These are phyloP conservation scores for Didymella lethalis DNA, from an alignment of 2,329 filamentous ascomycete genomes.

Conservation along the genomic window DNA sequence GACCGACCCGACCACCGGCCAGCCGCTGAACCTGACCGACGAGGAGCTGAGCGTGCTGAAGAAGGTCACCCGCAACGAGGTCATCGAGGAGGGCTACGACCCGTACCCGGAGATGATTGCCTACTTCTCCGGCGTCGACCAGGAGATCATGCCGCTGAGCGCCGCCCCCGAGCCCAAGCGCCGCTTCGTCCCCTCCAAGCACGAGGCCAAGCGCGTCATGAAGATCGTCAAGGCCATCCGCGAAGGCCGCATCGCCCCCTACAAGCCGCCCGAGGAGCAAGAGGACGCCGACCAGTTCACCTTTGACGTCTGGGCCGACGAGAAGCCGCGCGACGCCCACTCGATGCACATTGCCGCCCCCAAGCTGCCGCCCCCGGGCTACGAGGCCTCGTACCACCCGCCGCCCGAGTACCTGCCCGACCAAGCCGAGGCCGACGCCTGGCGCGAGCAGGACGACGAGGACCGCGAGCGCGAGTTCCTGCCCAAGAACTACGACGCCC, in stretches of 20 bases:
- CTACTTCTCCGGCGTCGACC: constrained; percentile 83
- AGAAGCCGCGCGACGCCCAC: constrained; percentile 79
- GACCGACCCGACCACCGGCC: constrained; percentile 92
- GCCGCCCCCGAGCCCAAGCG: constrained; percentile 95
- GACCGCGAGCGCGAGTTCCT: constrained; percentile 90
- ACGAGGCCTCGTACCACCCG: constrained; percentile 96
- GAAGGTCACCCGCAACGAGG: constrained; percentile 87
- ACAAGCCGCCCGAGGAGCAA: constrained; percentile 78
- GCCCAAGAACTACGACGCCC: constrained; percentile 79
- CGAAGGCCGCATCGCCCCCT: constrained; percentile 91
- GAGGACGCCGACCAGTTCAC: constrained; percentile 75
- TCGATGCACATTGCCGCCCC: constrained; percentile 95
- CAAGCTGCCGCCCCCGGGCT: constrained; percentile 90
- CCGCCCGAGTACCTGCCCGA: constrained; percentile 93
- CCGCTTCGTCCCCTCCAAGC: constrained; percentile 93
- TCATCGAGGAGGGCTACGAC: constrained; percentile 87
- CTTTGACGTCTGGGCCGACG: constrained; percentile 96
- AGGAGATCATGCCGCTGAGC: constrained; percentile 93
- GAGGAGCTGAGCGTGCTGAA: constrained; percentile 90
- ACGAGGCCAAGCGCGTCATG: constrained; percentile 95
- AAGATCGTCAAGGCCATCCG: constrained; percentile 96
- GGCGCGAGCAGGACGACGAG: constrained; percentile 87
- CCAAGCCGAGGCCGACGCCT: constrained; percentile 80
- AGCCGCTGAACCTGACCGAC: constrained; percentile 84
- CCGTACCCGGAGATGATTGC: constrained; percentile 93